Conservation (phyloP, 106 monocot species). For the Dendrobium nobile region DNA sequence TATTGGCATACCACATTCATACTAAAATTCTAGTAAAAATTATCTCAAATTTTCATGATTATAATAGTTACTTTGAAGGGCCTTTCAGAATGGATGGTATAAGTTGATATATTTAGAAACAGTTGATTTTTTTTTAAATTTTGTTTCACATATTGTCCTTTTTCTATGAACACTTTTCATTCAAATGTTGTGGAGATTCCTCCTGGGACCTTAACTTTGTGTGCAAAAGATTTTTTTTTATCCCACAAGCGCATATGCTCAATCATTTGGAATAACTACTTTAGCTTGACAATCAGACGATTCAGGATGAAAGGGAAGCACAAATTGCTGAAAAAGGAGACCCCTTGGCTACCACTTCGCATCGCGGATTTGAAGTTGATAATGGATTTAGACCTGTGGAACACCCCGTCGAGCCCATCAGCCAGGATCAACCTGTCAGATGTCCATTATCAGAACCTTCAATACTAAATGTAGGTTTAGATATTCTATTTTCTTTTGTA, state of each 20-base stretch:
- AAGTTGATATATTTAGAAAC: not conserved
- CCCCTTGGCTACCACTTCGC: too few relatives aligned
- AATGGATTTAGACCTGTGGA: slow-evolving; percentile 18
- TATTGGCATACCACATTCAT: not conserved
- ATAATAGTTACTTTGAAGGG: too few relatives aligned
- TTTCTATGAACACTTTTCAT: not conserved
- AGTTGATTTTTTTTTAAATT: not conserved
- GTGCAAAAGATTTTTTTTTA: not conserved
- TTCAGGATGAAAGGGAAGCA: not conserved
- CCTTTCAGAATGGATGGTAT: not conserved
- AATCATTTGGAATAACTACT: not conserved
- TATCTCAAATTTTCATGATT: too few relatives aligned
- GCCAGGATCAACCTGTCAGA: slow-evolving; percentile 15
- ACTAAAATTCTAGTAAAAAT: not conserved
- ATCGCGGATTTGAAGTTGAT: not conserved
- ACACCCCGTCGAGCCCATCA: slow-evolving; percentile 23
- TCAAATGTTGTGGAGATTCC: not conserved
- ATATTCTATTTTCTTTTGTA: not conserved
- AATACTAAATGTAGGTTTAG: slow-evolving; percentile 17
- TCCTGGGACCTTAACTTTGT: not conserved
- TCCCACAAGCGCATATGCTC: not conserved
- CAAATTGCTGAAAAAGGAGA: slow-evolving; percentile 2
- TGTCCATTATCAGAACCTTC: slow-evolving; percentile 27
- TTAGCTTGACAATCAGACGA: not conserved
- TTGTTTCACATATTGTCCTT: not conserved